Conservation (phyloP, 2,329 filamentous ascomycete genomes). For the Aureobasidium pullulans region DNA sequence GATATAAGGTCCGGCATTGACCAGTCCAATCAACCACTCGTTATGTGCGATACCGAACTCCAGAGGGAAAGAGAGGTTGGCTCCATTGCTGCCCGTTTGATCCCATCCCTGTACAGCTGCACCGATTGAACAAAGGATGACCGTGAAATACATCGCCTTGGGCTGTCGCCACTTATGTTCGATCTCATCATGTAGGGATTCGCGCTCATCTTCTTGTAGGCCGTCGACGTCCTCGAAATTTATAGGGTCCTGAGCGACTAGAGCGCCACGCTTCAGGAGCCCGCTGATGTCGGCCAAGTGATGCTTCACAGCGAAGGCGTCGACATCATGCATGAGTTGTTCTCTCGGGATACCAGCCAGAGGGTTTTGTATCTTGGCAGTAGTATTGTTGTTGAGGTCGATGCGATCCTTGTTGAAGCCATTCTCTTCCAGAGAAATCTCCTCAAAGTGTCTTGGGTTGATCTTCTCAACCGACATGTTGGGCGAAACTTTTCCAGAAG, state of each 20-base stretch:
- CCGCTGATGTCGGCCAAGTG: constrained; percentile 34
- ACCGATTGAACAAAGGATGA: constrained; percentile 46
- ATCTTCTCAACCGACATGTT: too few relatives aligned
- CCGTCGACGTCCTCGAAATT: constrained; percentile 38
- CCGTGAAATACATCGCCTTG: constrained; percentile 40
- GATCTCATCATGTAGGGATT: constrained; percentile 38
- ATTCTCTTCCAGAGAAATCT: too few relatives aligned
- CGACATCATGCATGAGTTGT: constrained; percentile 47
- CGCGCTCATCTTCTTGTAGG: constrained; percentile 35
- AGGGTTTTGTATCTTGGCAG: constrained; percentile 42
- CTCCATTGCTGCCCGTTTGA: constrained; percentile 47
- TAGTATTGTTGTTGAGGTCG: too few relatives aligned
- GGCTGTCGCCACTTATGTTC: constrained; percentile 46
- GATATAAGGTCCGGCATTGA: constrained; percentile 55
- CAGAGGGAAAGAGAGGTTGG: constrained; percentile 44
- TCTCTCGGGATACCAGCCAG: constrained; percentile 47
- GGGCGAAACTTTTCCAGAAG: too few relatives aligned
- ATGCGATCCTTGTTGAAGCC: too few relatives aligned
- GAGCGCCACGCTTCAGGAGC: constrained; percentile 40
- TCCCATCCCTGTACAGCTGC: constrained; percentile 47
- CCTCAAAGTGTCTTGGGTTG: too few relatives aligned
- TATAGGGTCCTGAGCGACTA: constrained; percentile 44
- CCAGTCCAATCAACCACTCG: constrained; percentile 56
- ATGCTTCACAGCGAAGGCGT: constrained; percentile 45
- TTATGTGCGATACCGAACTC: constrained; percentile 31